Percentiles rank a stretch among this genome's conserved stretches.
These are phyloP conservation scores for Myriosclerotinia scirpicola DNA, from an alignment of 2,329 filamentous ascomycete genomes.

Conservation along the genomic window DNA sequence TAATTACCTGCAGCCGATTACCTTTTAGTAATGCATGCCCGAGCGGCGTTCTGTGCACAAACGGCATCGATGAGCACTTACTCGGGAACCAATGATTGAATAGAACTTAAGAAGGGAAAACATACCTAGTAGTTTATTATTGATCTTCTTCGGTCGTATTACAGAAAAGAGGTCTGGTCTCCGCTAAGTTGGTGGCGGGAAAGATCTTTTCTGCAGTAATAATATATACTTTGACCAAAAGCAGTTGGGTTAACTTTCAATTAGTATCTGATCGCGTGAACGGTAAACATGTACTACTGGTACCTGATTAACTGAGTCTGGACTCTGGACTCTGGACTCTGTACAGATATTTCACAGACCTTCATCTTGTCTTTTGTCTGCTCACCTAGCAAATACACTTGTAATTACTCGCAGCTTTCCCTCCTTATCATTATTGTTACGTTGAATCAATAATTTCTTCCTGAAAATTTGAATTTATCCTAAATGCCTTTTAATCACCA, in stretches of 20 bases:
- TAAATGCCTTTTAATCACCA: no score
- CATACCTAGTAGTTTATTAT: neutral
- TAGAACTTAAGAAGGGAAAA: neutral
- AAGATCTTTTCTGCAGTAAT: neutral
- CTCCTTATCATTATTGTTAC: neutral
- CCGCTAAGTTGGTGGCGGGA: neutral
- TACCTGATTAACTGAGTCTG: no score
- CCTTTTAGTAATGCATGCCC: neutral
- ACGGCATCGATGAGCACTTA: conserved; percentile 8
- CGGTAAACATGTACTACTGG: no score
- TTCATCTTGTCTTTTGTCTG: no score
- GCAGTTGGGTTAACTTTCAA: neutral
- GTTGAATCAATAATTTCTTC: no score
- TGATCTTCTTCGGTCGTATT: neutral
- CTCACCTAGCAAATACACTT: neutral
- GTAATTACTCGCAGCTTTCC: neutral
- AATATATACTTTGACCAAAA: neutral
- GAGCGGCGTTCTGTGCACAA: conserved; percentile 16
- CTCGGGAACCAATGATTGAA: conserved; percentile 17
- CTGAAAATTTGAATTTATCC: no score
- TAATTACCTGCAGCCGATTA: neutral
- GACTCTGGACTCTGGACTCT: no score
- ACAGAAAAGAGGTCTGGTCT: neutral
- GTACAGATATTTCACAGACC: no score
- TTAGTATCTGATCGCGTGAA: no score